Evolutionary conservation across 1,284 basidiomycete genomes (phyloP), one percentile per base, ranked within the genome.

Genomic region (Cryptococcus floricola): DNA sequence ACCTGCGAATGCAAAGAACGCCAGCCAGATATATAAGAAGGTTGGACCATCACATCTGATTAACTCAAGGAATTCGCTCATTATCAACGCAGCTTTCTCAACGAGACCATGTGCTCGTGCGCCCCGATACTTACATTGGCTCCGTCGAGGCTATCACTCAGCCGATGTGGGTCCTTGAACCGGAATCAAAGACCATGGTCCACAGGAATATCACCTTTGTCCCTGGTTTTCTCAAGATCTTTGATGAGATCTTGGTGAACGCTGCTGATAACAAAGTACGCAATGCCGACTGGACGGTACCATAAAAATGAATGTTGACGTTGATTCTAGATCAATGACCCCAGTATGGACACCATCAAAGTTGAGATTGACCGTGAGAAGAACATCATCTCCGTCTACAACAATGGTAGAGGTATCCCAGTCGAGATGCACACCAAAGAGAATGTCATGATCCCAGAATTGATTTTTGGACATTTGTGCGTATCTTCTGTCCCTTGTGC

Each of bases 221-320:
- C 2, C 96, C 96, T 0, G 96, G 95, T 62, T 96, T 99, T 77
- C 96, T 96, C 84, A 98, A 99, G 82, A 98, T 98, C 72, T 88
- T 98, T 46, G 96, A 99, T 71, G 96, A 99, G 79, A 99, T 99
- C 69, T 82, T 99, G 6, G 96, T 99, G 67, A 99, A 99, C 74
- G 96, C 96, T 18, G 96, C 96, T 7, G 96, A 99, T 76, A 97
- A 98, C 80, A 98, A 98, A 86, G 95, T 89, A 62, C 38, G 74
- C 48, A 7, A 8, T 5, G 14, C 52, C 16, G 23, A 5, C 71
- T 68, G 19, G 18, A 34, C 13, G 27, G 28, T 19, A 18, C 19
- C 45, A 50, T 14, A 39, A 52, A 46, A 34, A 53, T 38, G 19
- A 4, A 16, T 23, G 42, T 48, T 46, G 23, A 52, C 31, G 31